Evolutionary conservation across 208 protist species (phyloP).

Genomic region (Angomonas ambiguus): DNA sequence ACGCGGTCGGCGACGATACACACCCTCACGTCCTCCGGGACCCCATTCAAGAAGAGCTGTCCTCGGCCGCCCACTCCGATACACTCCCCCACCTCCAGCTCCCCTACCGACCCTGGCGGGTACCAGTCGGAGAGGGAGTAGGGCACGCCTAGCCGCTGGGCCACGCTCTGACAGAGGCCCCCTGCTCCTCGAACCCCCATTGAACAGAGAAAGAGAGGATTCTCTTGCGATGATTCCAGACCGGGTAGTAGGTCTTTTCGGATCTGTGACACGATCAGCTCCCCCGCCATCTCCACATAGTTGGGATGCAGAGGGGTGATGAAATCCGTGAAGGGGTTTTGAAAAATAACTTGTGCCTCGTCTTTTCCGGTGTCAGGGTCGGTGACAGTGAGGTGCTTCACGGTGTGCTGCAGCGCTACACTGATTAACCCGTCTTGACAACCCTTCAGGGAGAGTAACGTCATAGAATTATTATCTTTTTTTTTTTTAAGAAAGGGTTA

Average conservation of each 20-base stretch:
- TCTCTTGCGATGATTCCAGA: not conserved
- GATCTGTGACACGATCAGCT: not conserved
- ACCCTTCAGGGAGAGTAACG: not conserved
- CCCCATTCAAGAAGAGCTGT: conserved; percentile 27
- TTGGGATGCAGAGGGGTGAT: not conserved
- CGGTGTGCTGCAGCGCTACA: not conserved
- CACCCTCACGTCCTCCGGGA: conserved; percentile 16
- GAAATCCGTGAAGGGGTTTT: conserved; percentile 1
- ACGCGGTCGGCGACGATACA: conserved; percentile 23
- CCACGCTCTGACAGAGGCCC: conserved; percentile 21
- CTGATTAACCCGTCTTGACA: not conserved
- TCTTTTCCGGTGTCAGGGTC: not conserved
- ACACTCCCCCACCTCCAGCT: conserved; percentile 21
- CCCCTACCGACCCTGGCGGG: conserved; percentile 25
- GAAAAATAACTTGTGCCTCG: not conserved
- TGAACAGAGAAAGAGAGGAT: conserved; percentile 19
- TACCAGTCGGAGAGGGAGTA: conserved; percentile 42
- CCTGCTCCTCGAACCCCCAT: conserved; percentile 20
- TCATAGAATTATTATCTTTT: not conserved
- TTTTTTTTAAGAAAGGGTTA: not conserved
- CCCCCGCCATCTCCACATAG: not conserved
- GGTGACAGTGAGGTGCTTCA: not conserved
- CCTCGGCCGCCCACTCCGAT: conserved; percentile 18
- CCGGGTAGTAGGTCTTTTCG: not conserved
- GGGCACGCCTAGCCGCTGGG: conserved; percentile 14